phyloP scores from a whole-genome alignment of 306 rosid genomes.

The Astragalus membranaceus region DNA sequence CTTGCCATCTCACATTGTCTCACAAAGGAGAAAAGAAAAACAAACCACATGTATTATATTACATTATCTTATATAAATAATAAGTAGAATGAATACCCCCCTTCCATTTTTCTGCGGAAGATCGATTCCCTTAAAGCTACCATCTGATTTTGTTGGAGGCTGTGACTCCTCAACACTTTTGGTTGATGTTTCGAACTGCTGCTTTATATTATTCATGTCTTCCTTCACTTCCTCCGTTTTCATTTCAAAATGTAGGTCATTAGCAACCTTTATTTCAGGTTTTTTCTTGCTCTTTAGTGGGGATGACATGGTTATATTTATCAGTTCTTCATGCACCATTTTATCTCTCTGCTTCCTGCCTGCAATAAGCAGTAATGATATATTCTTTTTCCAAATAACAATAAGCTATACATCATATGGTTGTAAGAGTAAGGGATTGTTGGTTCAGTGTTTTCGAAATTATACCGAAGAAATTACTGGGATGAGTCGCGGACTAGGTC shows the following conservation, averaged over 20 bases:
- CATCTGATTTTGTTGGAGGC: conserved; percentile 36
- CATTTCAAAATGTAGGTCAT: conserved; percentile 26
- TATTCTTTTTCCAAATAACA: too few species aligned
- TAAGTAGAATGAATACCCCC: conserved; percentile 45
- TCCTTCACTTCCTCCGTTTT: conserved; percentile 46
- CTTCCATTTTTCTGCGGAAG: conserved; percentile 33
- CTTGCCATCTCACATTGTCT: not conserved
- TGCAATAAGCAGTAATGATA: conserved; percentile 18
- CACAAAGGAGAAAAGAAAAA: not conserved
- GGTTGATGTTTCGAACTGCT: conserved; percentile 32
- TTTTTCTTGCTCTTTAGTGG: conserved; percentile 30
- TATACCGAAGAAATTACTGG: too few species aligned
- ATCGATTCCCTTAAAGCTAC: conserved; percentile 30
- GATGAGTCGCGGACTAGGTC: too few species aligned
- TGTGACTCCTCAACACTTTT: conserved; percentile 27
- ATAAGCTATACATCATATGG: too few species aligned
- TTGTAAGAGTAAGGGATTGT: not conserved
- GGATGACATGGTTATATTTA: conserved; percentile 26
- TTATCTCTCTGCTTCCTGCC: conserved; percentile 46
- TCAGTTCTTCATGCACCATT: conserved; percentile 34
- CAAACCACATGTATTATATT: not conserved
- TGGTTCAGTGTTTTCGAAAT: too few species aligned
- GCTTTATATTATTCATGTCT: conserved; percentile 27
- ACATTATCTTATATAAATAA: not conserved
- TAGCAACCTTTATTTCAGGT: conserved; percentile 33